Evolutionary conservation across 208 protist genomes (phyloP), one percentile per base, ranked within the genome.

Genomic region (Acanthamoeba castellanii): DNA sequence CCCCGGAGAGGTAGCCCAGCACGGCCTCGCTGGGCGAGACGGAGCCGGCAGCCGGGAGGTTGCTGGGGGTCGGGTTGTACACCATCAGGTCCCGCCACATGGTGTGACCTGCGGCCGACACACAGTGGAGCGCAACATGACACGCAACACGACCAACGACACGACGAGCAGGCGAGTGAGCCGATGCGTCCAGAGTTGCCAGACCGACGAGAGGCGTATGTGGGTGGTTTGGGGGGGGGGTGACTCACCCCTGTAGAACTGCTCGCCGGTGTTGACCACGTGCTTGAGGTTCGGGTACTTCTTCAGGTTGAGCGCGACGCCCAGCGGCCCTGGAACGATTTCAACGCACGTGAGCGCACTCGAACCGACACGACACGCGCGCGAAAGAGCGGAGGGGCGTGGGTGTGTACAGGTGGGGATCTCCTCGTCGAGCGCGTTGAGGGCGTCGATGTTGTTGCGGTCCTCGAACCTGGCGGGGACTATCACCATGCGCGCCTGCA

Each of bases 71-170:
- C 3, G 70, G 70, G 30, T 78, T n/a, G 34, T 47, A 78, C 13
- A 78, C 11, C 70, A 78, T 34, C 11, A 78, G 70, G 30, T 78
- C 70, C 34, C 70, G 70, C 70, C 70, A 78, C 70, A 78, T 78
- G 59, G 11, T n/a, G 59, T 66, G 59, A 16, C 59, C 59, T 66
- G 18, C 3, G 6, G 50, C 50, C 8, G 50, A 55, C 50, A 55
- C n/a, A 13, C 50, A 72, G 6, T 27, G 30, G 6, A 25, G 11
- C 11, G 64, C 18, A 22, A 72, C 64, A 72, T 32, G 9, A 22
- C 64, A 16, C n/a, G n/a, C n/a, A n/a, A n/a, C n/a, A n/a, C n/a
- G n/a, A n/a, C n/a, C n/a, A n/a, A n/a, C n/a, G n/a, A n/a, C n/a
- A n/a, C n/a, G n/a, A n/a, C n/a, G n/a, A n/a, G n/a, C n/a, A n/a